These are phyloP conservation scores for Geotrichum candidum DNA, from an alignment of 1,139 yeast species.

Conservation along the genomic window DNA sequence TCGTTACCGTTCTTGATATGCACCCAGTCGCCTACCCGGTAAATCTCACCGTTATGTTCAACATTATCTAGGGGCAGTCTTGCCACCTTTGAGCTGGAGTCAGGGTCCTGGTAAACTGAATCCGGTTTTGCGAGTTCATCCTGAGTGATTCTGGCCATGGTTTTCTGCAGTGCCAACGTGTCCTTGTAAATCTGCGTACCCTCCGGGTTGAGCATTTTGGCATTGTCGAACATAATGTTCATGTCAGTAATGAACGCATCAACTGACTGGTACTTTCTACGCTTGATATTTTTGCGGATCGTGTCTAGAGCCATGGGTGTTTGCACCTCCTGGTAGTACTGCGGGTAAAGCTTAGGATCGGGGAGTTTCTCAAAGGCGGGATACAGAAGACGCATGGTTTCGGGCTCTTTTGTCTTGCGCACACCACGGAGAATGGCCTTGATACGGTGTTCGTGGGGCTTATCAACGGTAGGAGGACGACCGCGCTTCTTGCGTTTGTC, in stretches of 20 bases:
- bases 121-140: conserved; percentile 79
- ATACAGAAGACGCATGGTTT: conserved; percentile 47
- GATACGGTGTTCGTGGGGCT: conserved; percentile 88
- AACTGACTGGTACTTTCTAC: conserved; percentile 71
- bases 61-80: conserved; percentile 75
- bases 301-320: conserved; percentile 79
- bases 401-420: conserved; percentile 61
- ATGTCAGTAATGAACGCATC: conserved; percentile 74
- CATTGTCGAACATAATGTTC: conserved; percentile 67
- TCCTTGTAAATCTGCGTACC: conserved; percentile 54
- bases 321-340: conserved; percentile 57
- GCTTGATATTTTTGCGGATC: conserved; percentile 77
- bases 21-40: conserved; percentile 94
- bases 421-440: conserved; percentile 77
- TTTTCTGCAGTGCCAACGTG: conserved; percentile 54
- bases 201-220: conserved; percentile 59
- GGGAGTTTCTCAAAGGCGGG: conserved; percentile 76
- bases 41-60: conserved; percentile 63
- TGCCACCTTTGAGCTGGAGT: conserved; percentile 44
- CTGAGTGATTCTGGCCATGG: conserved; percentile 55
- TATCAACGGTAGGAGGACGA: conserved; percentile 91
- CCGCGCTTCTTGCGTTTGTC: conserved; percentile 77
- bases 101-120: conserved; percentile 64
- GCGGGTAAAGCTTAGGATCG: conserved; percentile 57
- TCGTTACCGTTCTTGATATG: conserved; percentile 81